Evolutionary conservation across 177 flowering plant genomes (phyloP).

Genomic region (Tripterygium wilfordii): DNA sequence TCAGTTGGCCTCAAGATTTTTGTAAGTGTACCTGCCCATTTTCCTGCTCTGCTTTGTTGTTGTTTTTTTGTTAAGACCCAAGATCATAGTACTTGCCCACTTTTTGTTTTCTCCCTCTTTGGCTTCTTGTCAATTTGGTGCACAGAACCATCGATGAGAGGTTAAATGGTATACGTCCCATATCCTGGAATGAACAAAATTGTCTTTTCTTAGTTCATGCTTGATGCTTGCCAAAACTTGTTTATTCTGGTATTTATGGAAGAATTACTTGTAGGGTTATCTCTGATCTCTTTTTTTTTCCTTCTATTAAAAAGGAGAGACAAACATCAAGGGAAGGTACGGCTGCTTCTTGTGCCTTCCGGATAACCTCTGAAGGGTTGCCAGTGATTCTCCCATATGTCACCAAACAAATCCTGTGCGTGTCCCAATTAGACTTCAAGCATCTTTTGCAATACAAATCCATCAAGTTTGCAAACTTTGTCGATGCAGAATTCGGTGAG

Average conservation of each 20-base stretch:
- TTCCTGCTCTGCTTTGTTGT: no score
- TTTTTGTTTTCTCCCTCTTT: no score
- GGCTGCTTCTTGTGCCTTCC: conserved; percentile 53
- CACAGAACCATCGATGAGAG: no score
- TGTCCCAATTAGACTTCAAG: conserved; percentile 65
- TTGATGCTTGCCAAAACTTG: no score
- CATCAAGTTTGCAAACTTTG: conserved; percentile 76
- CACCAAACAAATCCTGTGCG: conserved; percentile 67
- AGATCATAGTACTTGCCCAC: no score
- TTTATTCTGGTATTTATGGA: no score
- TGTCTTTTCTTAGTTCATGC: no score
- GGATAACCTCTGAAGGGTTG: conserved; percentile 97
- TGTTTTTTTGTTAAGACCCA: no score
- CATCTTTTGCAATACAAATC: conserved; percentile 79
- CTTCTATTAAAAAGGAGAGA: conserved; percentile 55
- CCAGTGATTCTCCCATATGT: conserved; percentile 86
- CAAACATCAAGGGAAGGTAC: conserved; percentile 74
- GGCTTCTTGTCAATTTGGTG: no score
- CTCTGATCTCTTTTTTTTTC: not conserved
- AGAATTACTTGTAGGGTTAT: not conserved
- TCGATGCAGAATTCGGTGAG: conserved; percentile 61
- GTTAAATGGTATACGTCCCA: no score
- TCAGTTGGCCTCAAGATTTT: conserved; percentile 89
- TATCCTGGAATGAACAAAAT: no score
- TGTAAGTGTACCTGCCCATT: conserved; percentile 73